Base-by-base conservation (phyloP, 2,329 filamentous ascomycete species). In the Graphilbum ipis-grandicollis region DNA sequence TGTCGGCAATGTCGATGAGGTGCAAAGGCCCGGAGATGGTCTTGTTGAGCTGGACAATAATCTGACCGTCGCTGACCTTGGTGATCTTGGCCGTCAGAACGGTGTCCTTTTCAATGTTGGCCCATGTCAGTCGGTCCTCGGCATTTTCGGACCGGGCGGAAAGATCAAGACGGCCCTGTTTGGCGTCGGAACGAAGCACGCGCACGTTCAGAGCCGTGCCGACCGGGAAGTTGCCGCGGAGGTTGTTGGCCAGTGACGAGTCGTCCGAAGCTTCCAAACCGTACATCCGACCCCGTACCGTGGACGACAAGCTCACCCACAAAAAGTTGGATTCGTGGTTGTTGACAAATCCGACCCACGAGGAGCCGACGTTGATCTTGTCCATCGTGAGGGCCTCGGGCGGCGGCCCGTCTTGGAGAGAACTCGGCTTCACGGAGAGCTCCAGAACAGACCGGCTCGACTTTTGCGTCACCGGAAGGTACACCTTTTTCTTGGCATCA, bases 241-340 rank as follows among this genome's bases (percentile, higher is more conserved):
- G 59, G 48, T 93, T 72, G 23, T 77, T 71, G 26, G 93, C 62
- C 38, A 81, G 66, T 8, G 84, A 80, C 33, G 93, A 60, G 53
- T 96, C 85, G 48, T 93, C 82, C 0, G 84, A 85, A 9, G 90
- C 72, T 50, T 96, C 86, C 54, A 90, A 74, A 43, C 79, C 69
- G 37, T 75, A 74, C 39, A 98, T 72, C 35, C 85, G 75, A 39
- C 90, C 90, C 41, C 86, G 77, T 14, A 98, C 75, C 36, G 79
- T 83, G 7, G 90, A 85, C 2, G 86, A 84, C 18, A 98, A 59
- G 50, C 85, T 94, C 33, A 92, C 79, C 88, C 90, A 96, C 18
- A 93, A 65, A 50, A 71, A 81, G 44, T 82, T 75, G 21, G 81
- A 68, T 18, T 71, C 71, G 42, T 88, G 66, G 51, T 94, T 96